Conservation (phyloP, 2,329 filamentous ascomycete species). For the Nemania abortiva region DNA sequence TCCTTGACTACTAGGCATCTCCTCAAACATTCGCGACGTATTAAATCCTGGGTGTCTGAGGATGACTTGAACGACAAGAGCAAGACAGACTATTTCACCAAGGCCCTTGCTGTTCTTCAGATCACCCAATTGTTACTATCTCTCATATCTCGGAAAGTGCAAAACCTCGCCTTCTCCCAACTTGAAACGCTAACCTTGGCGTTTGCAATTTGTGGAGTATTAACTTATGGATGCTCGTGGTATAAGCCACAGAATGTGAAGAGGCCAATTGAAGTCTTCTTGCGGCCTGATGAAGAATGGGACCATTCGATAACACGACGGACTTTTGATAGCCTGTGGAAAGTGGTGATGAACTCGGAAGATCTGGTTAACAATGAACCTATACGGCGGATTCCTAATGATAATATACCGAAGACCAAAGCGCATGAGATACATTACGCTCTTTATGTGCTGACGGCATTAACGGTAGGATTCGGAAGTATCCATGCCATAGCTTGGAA, state of each 20-base stretch:
- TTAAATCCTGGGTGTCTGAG: conserved; percentile 8
- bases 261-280: conserved; percentile 9
- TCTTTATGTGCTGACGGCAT: conserved; percentile 15
- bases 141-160: not conserved
- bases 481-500: conserved; percentile 16
- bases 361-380: not conserved
- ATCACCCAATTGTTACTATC: conserved; percentile 23
- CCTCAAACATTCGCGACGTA: not conserved
- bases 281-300: not conserved
- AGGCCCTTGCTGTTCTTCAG: conserved; percentile 11
- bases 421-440: conserved; percentile 14
- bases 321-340: conserved; percentile 16
- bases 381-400: conserved; percentile 8
- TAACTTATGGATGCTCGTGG: conserved; percentile 19
- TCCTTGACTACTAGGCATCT: conserved; percentile 5
- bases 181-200: conserved; percentile 28
- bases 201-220: conserved; percentile 13
- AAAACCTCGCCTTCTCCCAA: conserved; percentile 19
- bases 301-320: not conserved
- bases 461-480: conserved; percentile 24
- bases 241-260: conserved; percentile 23
- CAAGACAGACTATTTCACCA: conserved; percentile 24
- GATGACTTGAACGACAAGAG: conserved; percentile 27
- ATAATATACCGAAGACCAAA: conserved; percentile 22
- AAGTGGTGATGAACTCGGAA: not conserved